Conservation (phyloP, 2,329 filamentous ascomycete genomes). For the Aurifilum marmelostoma region DNA sequence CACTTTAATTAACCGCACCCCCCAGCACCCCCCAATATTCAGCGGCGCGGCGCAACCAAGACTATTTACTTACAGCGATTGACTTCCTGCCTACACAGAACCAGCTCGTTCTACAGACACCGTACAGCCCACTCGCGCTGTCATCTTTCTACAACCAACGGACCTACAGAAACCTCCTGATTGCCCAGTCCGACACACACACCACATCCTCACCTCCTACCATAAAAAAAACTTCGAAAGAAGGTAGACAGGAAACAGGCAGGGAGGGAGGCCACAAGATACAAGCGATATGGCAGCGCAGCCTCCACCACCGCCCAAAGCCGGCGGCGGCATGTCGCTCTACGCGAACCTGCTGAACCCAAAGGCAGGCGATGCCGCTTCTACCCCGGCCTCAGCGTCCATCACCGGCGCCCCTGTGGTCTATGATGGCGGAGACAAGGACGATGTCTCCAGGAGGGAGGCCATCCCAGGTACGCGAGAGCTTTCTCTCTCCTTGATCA, state of each 20-base stretch:
- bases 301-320: slow-evolving; percentile 46
- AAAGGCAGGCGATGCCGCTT: slow-evolving; percentile 39
- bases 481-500: background rate
- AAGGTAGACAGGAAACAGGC: background rate
- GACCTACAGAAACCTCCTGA: background rate
- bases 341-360: slow-evolving; percentile 83
- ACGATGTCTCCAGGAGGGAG: slow-evolving; percentile 61
- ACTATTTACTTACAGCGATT: background rate
- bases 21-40: background rate
- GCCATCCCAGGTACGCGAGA: slow-evolving; percentile 44
- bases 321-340: slow-evolving; percentile 65
- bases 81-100: background rate
- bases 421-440: slow-evolving; percentile 62
- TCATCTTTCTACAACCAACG: background rate
- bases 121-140: background rate
- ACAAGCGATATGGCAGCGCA: slow-evolving; percentile 33
- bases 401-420: slow-evolving; percentile 77
- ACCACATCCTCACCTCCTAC: no score
- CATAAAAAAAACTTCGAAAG: background rate
- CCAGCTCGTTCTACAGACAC: background rate
- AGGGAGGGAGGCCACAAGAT: background rate
- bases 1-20: slow-evolving; percentile 5
- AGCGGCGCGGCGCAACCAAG: slow-evolving; percentile 1
- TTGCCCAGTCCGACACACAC: no score
- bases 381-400: slow-evolving; percentile 52